Evolutionary conservation across 2,329 filamentous ascomycete species (phyloP).

Genomic region (Colletotrichum euphorbiae): DNA sequence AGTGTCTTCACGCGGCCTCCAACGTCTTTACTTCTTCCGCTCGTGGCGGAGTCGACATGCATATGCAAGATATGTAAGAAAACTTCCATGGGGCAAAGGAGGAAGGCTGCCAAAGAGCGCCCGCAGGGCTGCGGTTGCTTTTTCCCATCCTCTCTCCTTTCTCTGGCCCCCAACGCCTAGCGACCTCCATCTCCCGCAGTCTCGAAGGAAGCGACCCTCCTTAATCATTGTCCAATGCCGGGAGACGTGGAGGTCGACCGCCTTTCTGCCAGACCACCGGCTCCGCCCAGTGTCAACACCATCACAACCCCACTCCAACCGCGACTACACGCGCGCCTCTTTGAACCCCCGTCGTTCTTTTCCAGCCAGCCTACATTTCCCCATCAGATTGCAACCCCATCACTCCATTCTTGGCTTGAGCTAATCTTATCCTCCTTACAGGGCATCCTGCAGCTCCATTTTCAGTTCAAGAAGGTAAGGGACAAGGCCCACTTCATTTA

Average conservation of each 20-base stretch:
- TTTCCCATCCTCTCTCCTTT: conserved; percentile 19
- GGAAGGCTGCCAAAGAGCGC: conserved; percentile 21
- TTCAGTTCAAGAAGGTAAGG: conserved; percentile 96
- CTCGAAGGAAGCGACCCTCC: conserved; percentile 20
- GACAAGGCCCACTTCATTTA: conserved; percentile 23
- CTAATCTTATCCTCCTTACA: conserved; percentile 54
- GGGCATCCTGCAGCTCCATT: conserved; percentile 96
- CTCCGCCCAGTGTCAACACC: conserved; percentile 21
- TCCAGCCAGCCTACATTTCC: not conserved
- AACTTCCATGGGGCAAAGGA: not conserved
- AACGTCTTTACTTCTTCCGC: not conserved
- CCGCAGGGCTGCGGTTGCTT: conserved; percentile 17
- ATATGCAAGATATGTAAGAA: conserved; percentile 6
- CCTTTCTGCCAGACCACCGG: conserved; percentile 6
- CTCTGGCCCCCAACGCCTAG: not conserved
- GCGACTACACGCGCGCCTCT: conserved; percentile 38
- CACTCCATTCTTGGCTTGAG: conserved; percentile 40
- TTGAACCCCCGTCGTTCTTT: not conserved
- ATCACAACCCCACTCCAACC: conserved; percentile 7
- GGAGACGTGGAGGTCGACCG: conserved; percentile 8
- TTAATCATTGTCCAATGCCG: conserved; percentile 21
- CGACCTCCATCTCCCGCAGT: not conserved
- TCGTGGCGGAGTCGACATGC: conserved; percentile 27
- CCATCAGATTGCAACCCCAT: conserved; percentile 37
- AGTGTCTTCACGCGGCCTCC: conserved; percentile 13